Evolutionary conservation across 2,329 filamentous ascomycete species (phyloP).

Genomic region (Microdochium paspali): DNA sequence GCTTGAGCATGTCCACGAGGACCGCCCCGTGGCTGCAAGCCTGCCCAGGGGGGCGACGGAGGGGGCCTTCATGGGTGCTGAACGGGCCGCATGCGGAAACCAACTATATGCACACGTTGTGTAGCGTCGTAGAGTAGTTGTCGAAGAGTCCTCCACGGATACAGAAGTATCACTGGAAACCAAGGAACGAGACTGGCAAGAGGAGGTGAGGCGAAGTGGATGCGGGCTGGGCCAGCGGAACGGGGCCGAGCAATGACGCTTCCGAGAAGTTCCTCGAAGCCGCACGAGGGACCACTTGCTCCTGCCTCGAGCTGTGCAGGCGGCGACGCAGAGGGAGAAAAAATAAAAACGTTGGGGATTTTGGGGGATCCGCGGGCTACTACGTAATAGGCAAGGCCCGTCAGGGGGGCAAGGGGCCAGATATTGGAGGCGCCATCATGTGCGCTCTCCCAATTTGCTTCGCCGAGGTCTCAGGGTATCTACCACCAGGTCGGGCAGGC

Average conservation of each 20-base stretch:
- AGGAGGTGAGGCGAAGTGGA: not conserved
- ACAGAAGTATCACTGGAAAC: too few relatives aligned
- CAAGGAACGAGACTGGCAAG: too few relatives aligned
- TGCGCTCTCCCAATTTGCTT: too few relatives aligned
- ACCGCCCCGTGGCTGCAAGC: conserved; percentile 27
- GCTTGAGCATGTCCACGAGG: conserved; percentile 34
- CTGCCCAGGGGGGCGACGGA: conserved; percentile 25
- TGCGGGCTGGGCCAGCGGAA: not conserved
- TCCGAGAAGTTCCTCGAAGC: not conserved
- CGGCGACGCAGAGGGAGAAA: too few relatives aligned
- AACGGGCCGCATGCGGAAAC: conserved; percentile 1
- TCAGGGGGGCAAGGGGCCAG: not conserved
- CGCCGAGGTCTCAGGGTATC: too few relatives aligned
- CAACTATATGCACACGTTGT: too few relatives aligned
- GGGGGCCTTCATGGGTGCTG: conserved; percentile 29
- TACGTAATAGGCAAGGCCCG: not conserved
- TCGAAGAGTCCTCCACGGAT: too few relatives aligned
- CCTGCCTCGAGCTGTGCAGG: not conserved
- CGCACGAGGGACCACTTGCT: not conserved
- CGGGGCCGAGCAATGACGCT: not conserved
- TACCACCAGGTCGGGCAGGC: too few relatives aligned
- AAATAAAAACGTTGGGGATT: not conserved
- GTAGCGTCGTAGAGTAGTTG: too few relatives aligned
- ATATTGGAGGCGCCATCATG: not conserved
- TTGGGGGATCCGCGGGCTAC: not conserved